Percentiles rank a stretch among this genome's conserved stretches.
Evolutionary conservation across 2,329 filamentous ascomycete species (phyloP).

Genomic region (Trichoderma hamatum): DNA sequence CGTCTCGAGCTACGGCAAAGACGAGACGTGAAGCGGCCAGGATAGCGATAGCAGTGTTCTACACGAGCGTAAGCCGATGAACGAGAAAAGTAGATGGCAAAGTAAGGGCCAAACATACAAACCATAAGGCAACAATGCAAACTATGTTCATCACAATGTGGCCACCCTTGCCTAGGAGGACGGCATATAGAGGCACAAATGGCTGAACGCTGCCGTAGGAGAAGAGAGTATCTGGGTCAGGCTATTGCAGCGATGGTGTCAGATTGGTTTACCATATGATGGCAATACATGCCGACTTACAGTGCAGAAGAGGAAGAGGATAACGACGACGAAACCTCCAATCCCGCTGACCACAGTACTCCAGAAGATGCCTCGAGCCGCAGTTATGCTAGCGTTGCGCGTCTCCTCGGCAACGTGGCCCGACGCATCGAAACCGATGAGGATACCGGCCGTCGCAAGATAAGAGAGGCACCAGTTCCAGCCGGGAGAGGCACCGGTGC

Average conservation of each 20-base stretch:
- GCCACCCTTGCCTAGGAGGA: conserved; percentile 57
- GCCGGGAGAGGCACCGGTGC: conserved; percentile 55
- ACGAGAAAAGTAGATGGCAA: background rate
- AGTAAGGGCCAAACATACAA: conserved; percentile 44
- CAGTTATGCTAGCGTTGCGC: conserved; percentile 58
- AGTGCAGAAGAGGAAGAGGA: conserved; percentile 62
- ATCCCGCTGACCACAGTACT: conserved; percentile 60
- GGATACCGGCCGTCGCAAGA: conserved; percentile 60
- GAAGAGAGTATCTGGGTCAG: conserved; percentile 56
- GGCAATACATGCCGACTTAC: conserved; percentile 37
- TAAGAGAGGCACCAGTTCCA: conserved; percentile 68
- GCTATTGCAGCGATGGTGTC: conserved; percentile 38
- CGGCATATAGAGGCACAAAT: conserved; percentile 61
- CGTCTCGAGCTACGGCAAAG: conserved; percentile 64
- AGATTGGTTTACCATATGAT: background rate
- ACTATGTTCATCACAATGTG: conserved; percentile 66
- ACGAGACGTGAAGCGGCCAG: conserved; percentile 63
- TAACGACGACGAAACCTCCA: conserved; percentile 58
- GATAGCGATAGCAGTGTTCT: conserved; percentile 63
- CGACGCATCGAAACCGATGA: conserved; percentile 64
- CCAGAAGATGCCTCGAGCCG: conserved; percentile 63
- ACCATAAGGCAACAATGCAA: conserved; percentile 54
- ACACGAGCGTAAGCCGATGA: too few species aligned
- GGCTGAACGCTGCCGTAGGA: conserved; percentile 58
- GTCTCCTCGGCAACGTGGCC: conserved; percentile 65